Base-by-base conservation (phyloP, 495 filamentous ascomycete genomes). In the Penicillium maclennaniae region DNA sequence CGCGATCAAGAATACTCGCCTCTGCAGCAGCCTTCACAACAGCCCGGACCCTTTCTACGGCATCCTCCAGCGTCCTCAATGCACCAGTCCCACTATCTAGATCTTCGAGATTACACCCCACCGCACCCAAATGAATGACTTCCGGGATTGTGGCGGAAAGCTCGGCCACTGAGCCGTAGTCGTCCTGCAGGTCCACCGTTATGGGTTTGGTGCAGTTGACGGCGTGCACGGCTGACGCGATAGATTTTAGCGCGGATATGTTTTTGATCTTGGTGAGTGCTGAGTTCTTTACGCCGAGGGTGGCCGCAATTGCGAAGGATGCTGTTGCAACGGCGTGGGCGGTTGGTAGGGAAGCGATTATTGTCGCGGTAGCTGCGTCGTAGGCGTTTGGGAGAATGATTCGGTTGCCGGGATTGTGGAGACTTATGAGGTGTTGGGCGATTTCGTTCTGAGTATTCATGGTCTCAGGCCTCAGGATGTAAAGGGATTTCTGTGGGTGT, bases 201-300 rank as follows among this genome's bases (percentile, higher is more conserved):
- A 81, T 51, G 0, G 78, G 77, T 25, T 65, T 67, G 12, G 54
- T 17, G 10, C 47, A 43, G 45, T 60, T 50, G 23, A 55, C 52
- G 25, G 55, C 40, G 21, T 45, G 53, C 7, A 69, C 65, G 15
- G 71, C 87, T 3, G 86, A 81, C 4, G 89, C 86, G 53, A 97
- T 96, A n/a, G 87, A 84, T n/a, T 89, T 78, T 50, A 95, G 86
- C 26, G 89, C 85, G 5, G 80, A 72, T 7, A 83, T 63, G 28
- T 85, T 82, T 16, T 84, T 71, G 53, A 69, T 45, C 9, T 73
- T 63, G 0, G 66, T 69, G 17, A 85, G 67, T 7, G 69, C 54
- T 7, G 65, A 59, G 60, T 83, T 79, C 1, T 64, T 46, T 10
- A 71, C 55, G 34, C 74, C 76, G 27, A 63, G 60, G 3, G 69